Evolutionary conservation across 495 filamentous ascomycete species (phyloP), one percentile per base, ranked within the genome.

Genomic region (Aspergillus avenaceus): DNA sequence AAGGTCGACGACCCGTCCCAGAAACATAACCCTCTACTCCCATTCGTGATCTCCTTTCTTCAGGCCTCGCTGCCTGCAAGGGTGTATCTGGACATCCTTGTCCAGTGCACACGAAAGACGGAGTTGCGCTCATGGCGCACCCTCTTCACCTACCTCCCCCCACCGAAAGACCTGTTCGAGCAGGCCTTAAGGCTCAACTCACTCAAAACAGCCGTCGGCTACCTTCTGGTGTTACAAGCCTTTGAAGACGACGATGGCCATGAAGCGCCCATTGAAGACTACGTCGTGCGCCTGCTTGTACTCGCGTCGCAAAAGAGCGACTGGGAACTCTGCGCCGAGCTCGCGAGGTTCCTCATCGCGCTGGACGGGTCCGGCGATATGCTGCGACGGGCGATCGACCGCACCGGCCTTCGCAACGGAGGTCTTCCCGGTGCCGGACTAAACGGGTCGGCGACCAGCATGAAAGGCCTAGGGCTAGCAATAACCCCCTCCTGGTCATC

Each of bases 51-150:
- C 18, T 86, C 87, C 0, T 93, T 97, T 52, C 79, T 99, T 3
- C 72, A 77, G 45, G 90, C 90, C 0, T 89, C 88, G 0, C 95
- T 97, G 53, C 84, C 86, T 23, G 75, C 88, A 42, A 62, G 58
- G 9, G 65, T 68, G 11, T 97, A 96, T 51, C 83, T 97, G 25
- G 93, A 97, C 62, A 90, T 96, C 48, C 84, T 99, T 5, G 91
- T 99, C 1, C 92, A 96, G 71, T 99, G 95, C 66, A 96, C 93
- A 0, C 85, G 95, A 18, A 97, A 99, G 69, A 99, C 95, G 0
- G 95, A 99, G 58, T 83, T 96, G 6, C 84, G 91, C 23, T 95
- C 87, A 18, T 99, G 95, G 95, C 84, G 86, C 23, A 95, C 95
- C 1, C 77, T 99, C 2, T 97, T 97, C 64, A 79, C 84, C 8